Percentiles rank a stretch among this genome's conserved stretches.
Evolutionary conservation across 208 protist species (phyloP).

Genomic region (Crithidia acanthocephali): DNA sequence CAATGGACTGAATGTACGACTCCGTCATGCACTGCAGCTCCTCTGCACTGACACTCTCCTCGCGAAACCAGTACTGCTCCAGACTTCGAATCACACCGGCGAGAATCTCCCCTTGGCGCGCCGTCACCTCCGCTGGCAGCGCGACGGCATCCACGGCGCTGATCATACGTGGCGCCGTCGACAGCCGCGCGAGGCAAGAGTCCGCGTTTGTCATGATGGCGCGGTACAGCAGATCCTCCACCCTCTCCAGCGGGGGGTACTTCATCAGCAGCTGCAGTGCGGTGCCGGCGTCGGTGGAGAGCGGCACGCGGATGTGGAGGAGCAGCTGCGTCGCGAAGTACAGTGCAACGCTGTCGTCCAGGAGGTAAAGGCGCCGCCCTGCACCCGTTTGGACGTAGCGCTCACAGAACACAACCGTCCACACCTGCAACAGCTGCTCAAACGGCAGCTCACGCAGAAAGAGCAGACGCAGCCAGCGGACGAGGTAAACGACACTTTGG

Average conservation of each 20-base stretch:
- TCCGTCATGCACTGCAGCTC: conserved; percentile 31
- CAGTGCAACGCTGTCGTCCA: conserved; percentile 53
- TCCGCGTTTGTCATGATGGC: conserved; percentile 20
- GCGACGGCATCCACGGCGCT: conserved; percentile 1
- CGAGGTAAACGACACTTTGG: conserved; percentile 76
- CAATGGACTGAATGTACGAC: conserved; percentile 56
- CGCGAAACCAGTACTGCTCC: conserved; percentile 50
- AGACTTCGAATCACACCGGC: conserved; percentile 38
- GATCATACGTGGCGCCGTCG: conserved; percentile 14
- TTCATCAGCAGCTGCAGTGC: conserved; percentile 79
- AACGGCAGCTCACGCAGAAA: conserved; percentile 90
- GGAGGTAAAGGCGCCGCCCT: conserved; percentile 16
- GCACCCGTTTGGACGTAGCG: conserved; percentile 23
- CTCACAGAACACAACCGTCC: conserved; percentile 85
- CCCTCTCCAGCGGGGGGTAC: conserved; percentile 74
- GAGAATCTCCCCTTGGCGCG: conserved; percentile 42
- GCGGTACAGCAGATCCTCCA: conserved; percentile 31
- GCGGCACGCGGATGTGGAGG: conserved; percentile 39
- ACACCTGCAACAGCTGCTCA: conserved; percentile 59
- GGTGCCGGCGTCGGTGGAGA: conserved; percentile 42
- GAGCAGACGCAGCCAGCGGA: conserved; percentile 90
- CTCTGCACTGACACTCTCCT: conserved; percentile 8
- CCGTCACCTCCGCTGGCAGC: conserved; percentile 32
- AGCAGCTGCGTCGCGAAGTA: conserved; percentile 73
- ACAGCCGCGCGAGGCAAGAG: conserved; percentile 10